Base-by-base conservation (phyloP, 1,284 basidiomycete species). In the Heliocybe sulcata region DNA sequence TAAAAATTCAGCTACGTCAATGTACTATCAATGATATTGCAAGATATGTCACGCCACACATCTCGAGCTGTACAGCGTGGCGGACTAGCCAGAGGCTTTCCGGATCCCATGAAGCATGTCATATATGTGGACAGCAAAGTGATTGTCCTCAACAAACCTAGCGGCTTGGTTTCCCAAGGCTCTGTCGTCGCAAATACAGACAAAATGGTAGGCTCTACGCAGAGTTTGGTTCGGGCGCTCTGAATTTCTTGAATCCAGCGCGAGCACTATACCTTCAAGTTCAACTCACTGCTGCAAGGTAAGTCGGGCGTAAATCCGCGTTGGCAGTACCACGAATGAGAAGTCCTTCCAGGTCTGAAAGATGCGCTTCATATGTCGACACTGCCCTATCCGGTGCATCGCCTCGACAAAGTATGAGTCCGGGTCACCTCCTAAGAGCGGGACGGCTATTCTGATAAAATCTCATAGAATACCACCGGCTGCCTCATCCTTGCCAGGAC, bases 401-500 rank as follows among this genome's bases (percentile, higher is more conserved):
- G 87, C 9, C 73, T 89, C 9, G 87, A 89, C 71, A 86, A 84
- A 72, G 85, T 82, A 31, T 31, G 29, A n/a, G n/a, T n/a, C n/a
- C n/a, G n/a, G n/a, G n/a, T n/a, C n/a, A n/a, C n/a, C n/a, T n/a
- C n/a, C n/a, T n/a, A n/a, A n/a, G n/a, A n/a, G n/a, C n/a, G n/a
- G n/a, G n/a, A n/a, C n/a, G n/a, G n/a, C n/a, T n/a, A n/a, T 31
- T 31, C 29, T 31, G 4, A 26, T 23, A 12, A 29, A 54, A 19
- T 27, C 47, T 52, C 23, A 35, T 38, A 88, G 86, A 67, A 71
- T 6, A 88, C 87, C 0, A 88, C 86, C 0, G 87, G 87, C 3
- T 75, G 75, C 26, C 68, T 89, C 6, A 58, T 83, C 12, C 69
- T 89, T 9, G 82, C 83, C 3, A 73, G 76, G 19, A 77, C 74